Conservation (phyloP, 2,329 filamentous ascomycete species). For the Aspergillus pseudoviridinutans region DNA sequence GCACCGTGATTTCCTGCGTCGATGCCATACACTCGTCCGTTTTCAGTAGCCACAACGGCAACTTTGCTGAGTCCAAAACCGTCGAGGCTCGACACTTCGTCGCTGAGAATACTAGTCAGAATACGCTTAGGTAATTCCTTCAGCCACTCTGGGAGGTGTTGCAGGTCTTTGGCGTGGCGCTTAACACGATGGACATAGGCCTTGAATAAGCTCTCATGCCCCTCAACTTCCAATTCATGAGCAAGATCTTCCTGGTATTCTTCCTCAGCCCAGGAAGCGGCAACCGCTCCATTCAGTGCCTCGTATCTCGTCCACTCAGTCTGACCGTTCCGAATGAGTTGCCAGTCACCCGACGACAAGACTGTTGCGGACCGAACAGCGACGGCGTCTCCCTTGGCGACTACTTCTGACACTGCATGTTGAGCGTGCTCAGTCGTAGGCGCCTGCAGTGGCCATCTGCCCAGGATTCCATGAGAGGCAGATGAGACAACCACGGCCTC, state of each 20-base stretch:
- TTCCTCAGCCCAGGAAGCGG: constrained; percentile 76
- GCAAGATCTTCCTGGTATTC: constrained; percentile 70
- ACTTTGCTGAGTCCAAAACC: constrained; percentile 87
- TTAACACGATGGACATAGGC: constrained; percentile 87
- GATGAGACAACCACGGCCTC: constrained; percentile 74
- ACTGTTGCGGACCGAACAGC: constrained; percentile 75
- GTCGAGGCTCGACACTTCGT: constrained; percentile 50
- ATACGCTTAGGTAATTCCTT: constrained; percentile 65
- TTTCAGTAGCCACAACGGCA: constrained; percentile 72
- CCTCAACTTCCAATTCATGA: constrained; percentile 78
- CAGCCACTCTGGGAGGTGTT: constrained; percentile 68
- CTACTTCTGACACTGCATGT: constrained; percentile 76
- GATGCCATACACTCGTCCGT: constrained; percentile 74
- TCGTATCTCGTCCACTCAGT: constrained; percentile 77
- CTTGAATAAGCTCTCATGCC: constrained; percentile 70
- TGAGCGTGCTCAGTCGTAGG: constrained; percentile 48
- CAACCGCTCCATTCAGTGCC: constrained; percentile 72
- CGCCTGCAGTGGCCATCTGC: constrained; percentile 63
- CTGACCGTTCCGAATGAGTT: constrained; percentile 77
- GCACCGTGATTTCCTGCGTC: constrained; percentile 70
- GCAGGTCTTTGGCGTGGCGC: constrained; percentile 74
- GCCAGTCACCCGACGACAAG: constrained; percentile 67
- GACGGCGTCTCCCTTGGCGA: constrained; percentile 66
- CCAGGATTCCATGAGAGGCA: constrained; percentile 69
- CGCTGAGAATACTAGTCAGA: constrained; percentile 56